A percentile compares a stretch with the other conserved stretches of the same genome.
phyloP scores from a whole-genome alignment of 257 asterid genomes.

The Striga asiatica region DNA sequence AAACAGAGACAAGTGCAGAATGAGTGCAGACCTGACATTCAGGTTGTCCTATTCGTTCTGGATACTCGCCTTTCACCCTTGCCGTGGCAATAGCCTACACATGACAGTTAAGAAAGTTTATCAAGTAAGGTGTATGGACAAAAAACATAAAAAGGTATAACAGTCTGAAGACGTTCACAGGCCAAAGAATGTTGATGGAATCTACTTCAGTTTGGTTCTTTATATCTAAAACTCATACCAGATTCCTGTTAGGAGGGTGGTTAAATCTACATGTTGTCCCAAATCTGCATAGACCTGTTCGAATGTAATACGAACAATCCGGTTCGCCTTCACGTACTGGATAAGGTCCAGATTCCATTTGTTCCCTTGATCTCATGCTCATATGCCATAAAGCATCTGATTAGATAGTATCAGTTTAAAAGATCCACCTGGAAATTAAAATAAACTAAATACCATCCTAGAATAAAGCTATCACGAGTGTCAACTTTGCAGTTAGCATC shows the following conservation, averaged over 20 bases:
- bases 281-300: constrained; percentile 85
- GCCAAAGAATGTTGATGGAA: not conserved
- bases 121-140: not conserved
- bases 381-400: constrained; percentile 67
- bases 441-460: not conserved
- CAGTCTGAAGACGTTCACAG: constrained; percentile 1
- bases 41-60: constrained; percentile 87
- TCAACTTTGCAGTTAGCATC: constrained; percentile 6
- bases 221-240: constrained; percentile 34
- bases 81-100: constrained; percentile 79
- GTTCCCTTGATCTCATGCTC: constrained; percentile 61
- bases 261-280: constrained; percentile 81
- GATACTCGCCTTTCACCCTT: constrained; percentile 87
- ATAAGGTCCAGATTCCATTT: constrained; percentile 57
- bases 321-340: constrained; percentile 88
- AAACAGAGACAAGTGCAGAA: constrained; percentile 4
- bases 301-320: constrained; percentile 77
- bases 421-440: constrained; percentile 9
- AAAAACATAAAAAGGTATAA: not conserved
- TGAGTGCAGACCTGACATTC: constrained; percentile 68
- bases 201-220: constrained; percentile 4
- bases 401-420: constrained; percentile 18
- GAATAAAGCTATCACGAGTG: constrained; percentile 1
- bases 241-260: constrained; percentile 71
- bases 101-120: constrained; percentile 8